A percentile compares a stretch with the other conserved stretches of the same genome.
Conservation (phyloP, 208 protist species). For the Crithidia expoeki region DNA sequence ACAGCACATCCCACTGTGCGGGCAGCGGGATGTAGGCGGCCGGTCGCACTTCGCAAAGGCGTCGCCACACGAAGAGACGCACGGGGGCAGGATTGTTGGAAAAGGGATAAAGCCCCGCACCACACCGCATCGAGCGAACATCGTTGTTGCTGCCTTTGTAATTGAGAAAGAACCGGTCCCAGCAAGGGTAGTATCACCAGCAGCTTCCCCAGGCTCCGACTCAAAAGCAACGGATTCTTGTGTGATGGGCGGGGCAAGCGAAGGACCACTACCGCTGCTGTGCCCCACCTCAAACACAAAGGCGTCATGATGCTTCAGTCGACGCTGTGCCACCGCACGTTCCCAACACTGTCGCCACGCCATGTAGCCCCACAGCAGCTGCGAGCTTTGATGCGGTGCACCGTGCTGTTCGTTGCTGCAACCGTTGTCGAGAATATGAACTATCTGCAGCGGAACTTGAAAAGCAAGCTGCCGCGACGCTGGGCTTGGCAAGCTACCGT, state of each 20-base stretch:
- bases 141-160: not conserved
- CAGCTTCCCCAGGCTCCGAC: too few species aligned
- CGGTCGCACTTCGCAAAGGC: slow-evolving; percentile 14
- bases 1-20: slow-evolving; percentile 25
- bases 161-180: too few species aligned
- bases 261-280: not conserved
- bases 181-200: too few species aligned
- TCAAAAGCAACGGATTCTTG: not conserved
- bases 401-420: too few species aligned
- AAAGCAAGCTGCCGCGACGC: slow-evolving; percentile 14
- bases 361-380: slow-evolving; percentile 22
- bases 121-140: not conserved
- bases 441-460: slow-evolving; percentile 8
- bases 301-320: not conserved
- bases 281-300: slow-evolving; percentile 17
- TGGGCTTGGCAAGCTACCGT: not conserved
- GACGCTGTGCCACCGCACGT: slow-evolving; percentile 20
- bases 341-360: slow-evolving; percentile 35
- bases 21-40: slow-evolving; percentile 28
- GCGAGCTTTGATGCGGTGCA: not conserved
- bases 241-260: not conserved
- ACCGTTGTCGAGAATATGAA: slow-evolving; percentile 26
- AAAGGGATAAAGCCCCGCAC: slow-evolving; percentile 7
- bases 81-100: not conserved
- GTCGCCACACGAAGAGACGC: slow-evolving; percentile 10